Base-by-base conservation (phyloP, 148 eudicot genomes). In the Cornus kousa region DNA sequence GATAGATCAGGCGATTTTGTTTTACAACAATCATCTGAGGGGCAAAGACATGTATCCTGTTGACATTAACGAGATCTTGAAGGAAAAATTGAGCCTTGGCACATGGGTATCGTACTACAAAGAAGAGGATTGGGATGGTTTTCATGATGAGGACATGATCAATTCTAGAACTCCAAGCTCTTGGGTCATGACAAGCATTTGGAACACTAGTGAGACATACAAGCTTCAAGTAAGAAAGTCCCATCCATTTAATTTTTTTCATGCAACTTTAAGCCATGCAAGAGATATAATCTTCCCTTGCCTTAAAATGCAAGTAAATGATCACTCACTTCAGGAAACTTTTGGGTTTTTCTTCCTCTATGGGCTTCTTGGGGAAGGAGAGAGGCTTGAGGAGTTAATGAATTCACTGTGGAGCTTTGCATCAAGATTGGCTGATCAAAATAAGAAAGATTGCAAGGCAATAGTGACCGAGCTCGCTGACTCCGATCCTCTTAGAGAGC, bases 351-450 rank as follows among this genome's bases (percentile, higher is more conserved):
- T 75, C 50, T 75, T 64, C 22, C 32, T 75, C 10, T 75, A 75
- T 39, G 77, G 77, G 69, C 12, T 75, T 60, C 69, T 62, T n/a
- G 77, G 69, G 8, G 70, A 75, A 68, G 77, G 77, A 64, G 77
- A 75, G 70, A 75, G 69, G 35, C 10, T 75, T 22, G 77, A 50
- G 69, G 69, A 75, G 32, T 5, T 75, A 3, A 75, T 75, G 69
- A 68, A 64, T 22, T 75, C 50, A 39, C 24, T 75, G n/a, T 75
- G 77, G 77, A 48, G 69, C 23, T 75, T 75, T 37, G 53, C 70
- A 37, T 37, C 77, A 64, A 62, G 55, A 22, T 8, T 75, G 11
- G 70, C 69, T n/a, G 53, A 75, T 39, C 43, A 39, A 40, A 75
- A 75, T 39, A 20, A n/a, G 69, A 60, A 35, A 43, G 77, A 75